Evolutionary conservation across 129 eudicot genomes (phyloP), one percentile per base, ranked within the genome.

Genomic region (Tanacetum coccineum): DNA sequence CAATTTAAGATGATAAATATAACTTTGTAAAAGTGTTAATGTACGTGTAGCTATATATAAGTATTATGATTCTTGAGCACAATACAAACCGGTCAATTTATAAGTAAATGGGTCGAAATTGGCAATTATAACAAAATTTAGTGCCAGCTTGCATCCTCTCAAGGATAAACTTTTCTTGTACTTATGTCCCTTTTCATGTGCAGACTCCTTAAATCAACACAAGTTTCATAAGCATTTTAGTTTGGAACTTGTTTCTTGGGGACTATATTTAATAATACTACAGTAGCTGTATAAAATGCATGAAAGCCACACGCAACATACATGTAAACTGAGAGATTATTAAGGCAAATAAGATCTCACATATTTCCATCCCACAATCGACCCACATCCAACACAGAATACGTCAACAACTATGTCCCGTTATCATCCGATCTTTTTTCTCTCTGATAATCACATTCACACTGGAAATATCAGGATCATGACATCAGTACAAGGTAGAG

Each of bases 291-390:
- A 2, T 30, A 30, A 30, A 30, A 30, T 30, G 36, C 4, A 30
- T 30, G n/a, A n/a, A 61, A 39, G 15, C 17, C 39, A 59, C 3
- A 26, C 10, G 25, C 20, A 19, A 42, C 18, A 62, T 8, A 62
- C 18, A 44, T 64, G 39, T 64, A 19, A 19, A 6, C 21, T 13
- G 26, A 26, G 7, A 10, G 1, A 6, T 30, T 45, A 45, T 42
- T 12, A 25, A 25, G 15, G 30, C 26, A 61, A 32, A 50, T 60
- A 66, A 28, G 46, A 56, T 62, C 86, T 79, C 67, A 89, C 96
- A 64, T 89, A 89, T 89, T 86, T 89, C 96, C 94, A 89, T n/a
- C 94, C 90, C 6, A 89, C 82, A 55, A 83, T 77, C 4, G 87
- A 77, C 53, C 94, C 94, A 79, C 96, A 89, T 10, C 86, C 81